These are phyloP conservation scores for Orbilia brochopaga DNA, from an alignment of 2,329 filamentous ascomycete genomes.

Conservation along the genomic window DNA sequence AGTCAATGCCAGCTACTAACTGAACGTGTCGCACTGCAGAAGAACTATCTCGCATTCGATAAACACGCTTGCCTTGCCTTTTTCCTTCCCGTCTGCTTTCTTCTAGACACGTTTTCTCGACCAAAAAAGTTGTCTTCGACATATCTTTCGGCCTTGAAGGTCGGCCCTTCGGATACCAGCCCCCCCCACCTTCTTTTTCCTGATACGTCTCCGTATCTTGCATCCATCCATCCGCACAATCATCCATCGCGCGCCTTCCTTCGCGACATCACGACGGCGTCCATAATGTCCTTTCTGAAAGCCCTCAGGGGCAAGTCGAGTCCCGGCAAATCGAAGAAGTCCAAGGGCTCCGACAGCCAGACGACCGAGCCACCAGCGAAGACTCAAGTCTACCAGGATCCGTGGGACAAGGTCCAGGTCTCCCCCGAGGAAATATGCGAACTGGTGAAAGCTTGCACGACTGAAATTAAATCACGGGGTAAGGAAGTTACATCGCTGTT, in stretches of 20 bases:
- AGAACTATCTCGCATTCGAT: constrained; percentile 15
- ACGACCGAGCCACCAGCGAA: constrained; percentile 63
- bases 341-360: constrained; percentile 63
- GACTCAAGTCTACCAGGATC: constrained; percentile 84
- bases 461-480: constrained; percentile 95
- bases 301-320: constrained; percentile 47
- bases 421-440: constrained; percentile 91
- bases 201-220: neutral
- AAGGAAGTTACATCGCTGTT: constrained; percentile 57
- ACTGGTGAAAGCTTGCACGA: constrained; percentile 80
- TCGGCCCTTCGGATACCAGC: constrained; percentile 9
- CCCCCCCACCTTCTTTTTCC: constrained; percentile 8
- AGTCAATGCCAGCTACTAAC: constrained; percentile 16
- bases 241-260: constrained; percentile 17
- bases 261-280: constrained; percentile 17
- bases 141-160: constrained; percentile 40
- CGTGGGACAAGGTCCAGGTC: constrained; percentile 80
- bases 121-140: constrained; percentile 8
- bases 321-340: constrained; percentile 65
- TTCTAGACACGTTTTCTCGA: constrained; percentile 13
- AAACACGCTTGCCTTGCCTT: constrained; percentile 23
- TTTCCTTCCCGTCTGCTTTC: constrained; percentile 3
- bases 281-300: constrained; percentile 44
- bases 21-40: constrained; percentile 27
- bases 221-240: constrained; percentile 3